Conservation (phyloP, 2,329 filamentous ascomycete genomes). For the Monosporascus ibericus region DNA sequence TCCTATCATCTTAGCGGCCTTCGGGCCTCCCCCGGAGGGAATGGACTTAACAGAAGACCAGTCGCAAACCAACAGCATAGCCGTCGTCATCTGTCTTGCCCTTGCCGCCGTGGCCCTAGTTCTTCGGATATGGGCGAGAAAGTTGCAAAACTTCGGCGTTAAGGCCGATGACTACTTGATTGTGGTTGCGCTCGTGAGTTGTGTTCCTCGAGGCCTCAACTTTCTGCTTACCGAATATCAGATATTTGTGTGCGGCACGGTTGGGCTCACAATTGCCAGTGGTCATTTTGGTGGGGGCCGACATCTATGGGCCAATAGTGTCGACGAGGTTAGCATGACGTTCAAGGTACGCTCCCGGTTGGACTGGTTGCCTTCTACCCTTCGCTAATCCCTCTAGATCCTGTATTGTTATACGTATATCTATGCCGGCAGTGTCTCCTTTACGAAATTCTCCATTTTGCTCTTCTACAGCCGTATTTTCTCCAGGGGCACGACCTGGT, state of each 20-base stretch:
- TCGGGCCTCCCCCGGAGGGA: slow-evolving; percentile 12
- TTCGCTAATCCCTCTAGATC: slow-evolving; percentile 12
- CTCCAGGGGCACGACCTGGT: slow-evolving; percentile 17
- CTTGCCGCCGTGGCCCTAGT: slow-evolving; percentile 12
- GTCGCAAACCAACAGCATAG: slow-evolving; percentile 12
- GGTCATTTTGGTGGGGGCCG: too few relatives aligned
- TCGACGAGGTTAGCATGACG: slow-evolving; percentile 1
- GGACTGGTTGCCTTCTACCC: too few relatives aligned
- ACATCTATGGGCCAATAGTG: too few relatives aligned
- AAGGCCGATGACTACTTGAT: slow-evolving; percentile 19
- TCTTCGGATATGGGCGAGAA: slow-evolving; percentile 15
- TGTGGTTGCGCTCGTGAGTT: slow-evolving; percentile 16
- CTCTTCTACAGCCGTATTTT: slow-evolving; percentile 27
- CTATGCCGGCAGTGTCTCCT: slow-evolving; percentile 23
- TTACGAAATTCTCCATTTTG: slow-evolving; percentile 26
- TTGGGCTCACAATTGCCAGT: neutral
- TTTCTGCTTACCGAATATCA: neutral
- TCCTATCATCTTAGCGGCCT: slow-evolving; percentile 6
- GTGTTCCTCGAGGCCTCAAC: neutral
- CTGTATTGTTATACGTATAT: slow-evolving; percentile 25
- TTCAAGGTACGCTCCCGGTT: slow-evolving; percentile 11
- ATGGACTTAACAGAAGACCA: slow-evolving; percentile 11
- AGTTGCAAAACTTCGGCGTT: slow-evolving; percentile 15
- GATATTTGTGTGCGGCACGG: neutral
- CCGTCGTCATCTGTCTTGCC: slow-evolving; percentile 12